Conservation (phyloP, 2,329 filamentous ascomycete species). For the Xylaria sp. region DNA sequence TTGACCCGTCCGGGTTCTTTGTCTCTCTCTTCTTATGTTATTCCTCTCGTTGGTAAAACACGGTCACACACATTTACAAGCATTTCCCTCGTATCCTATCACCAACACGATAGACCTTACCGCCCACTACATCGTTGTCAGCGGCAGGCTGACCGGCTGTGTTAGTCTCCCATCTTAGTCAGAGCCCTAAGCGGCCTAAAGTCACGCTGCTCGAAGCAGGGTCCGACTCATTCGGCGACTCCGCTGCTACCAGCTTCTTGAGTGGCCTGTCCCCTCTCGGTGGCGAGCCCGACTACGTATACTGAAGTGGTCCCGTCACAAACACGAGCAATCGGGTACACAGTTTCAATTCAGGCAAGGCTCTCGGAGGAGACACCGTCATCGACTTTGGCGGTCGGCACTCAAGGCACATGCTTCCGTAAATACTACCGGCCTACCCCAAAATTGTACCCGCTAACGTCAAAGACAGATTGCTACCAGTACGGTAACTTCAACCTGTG, state of each 20-base stretch:
- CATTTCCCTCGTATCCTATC: too few species aligned
- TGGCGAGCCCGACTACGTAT: conserved; percentile 34
- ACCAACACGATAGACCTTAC: too few species aligned
- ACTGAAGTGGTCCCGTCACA: conserved; percentile 31
- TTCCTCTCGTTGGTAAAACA: too few species aligned
- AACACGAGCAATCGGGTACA: conserved; percentile 30
- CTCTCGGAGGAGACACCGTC: conserved; percentile 36
- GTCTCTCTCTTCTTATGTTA: too few species aligned
- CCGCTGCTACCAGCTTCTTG: conserved; percentile 30
- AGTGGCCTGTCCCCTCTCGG: conserved; percentile 32
- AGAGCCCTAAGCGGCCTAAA: conserved; percentile 26
- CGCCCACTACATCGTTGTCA: conserved; percentile 38
- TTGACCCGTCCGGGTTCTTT: too few species aligned
- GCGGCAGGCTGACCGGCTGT: conserved; percentile 36
- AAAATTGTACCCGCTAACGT: too few species aligned
- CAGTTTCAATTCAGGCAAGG: conserved; percentile 31
- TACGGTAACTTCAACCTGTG: too few species aligned
- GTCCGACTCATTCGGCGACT: conserved; percentile 31
- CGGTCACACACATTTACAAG: too few species aligned
- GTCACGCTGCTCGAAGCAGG: conserved; percentile 37
- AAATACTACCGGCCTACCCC: too few species aligned
- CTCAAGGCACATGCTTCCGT: too few species aligned
- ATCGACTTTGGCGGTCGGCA: conserved; percentile 39
- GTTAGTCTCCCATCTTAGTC: conserved; percentile 34
- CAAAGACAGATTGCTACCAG: too few species aligned